Base-by-base conservation (phyloP, 2,329 filamentous ascomycete genomes). In the Orbilia quercus region DNA sequence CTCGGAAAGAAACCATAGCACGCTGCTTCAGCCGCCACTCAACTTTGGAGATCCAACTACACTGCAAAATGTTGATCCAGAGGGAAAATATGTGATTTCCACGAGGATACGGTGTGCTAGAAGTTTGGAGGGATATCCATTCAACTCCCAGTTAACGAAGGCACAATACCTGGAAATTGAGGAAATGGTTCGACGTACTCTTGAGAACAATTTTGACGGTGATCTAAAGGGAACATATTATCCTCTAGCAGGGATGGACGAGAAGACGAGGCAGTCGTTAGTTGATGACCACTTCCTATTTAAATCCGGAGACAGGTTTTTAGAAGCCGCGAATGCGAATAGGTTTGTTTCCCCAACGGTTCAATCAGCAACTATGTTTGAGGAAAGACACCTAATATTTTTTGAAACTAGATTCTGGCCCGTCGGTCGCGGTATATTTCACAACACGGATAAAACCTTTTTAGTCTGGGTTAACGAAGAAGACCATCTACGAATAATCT, bases 381-480 rank as follows among this genome's bases (percentile, higher is more conserved):
- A n/a, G n/a, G n/a, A n/a, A n/a, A n/a, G n/a, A n/a, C n/a, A n/a
- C n/a, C n/a, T n/a, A n/a, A n/a, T n/a, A n/a, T n/a, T n/a, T 44
- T 44, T n/a, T 44, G 5, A 18, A 7, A 18, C 7, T 18, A 34
- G 50, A 34, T 54, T 31, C 23, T 54, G 50, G 50, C 50, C 50
- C 11, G 9, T 34, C n/a, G 50, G 50, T 7, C 11, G 50, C 22
- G 50, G 50, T 34, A 54, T 54, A 3, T 54, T 34, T 23, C 50
- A 54, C 50, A 54, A 54, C 50, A 18, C 11, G 4, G 23, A 34
- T 14, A 54, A 54, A 40, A 54, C 34, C 4, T 54, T 54, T 18
- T 23, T 54, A 7, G 23, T 54, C 14, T 54, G 50, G 50, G 50
- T 47, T 7, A 54, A 54, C 50, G 50, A 54, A 40, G 50, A 54